A percentile compares a stretch with the other conserved stretches of the same genome.
phyloP scores from a whole-genome alignment of 2,329 filamentous ascomycete species.

The Fusarium nanum region DNA sequence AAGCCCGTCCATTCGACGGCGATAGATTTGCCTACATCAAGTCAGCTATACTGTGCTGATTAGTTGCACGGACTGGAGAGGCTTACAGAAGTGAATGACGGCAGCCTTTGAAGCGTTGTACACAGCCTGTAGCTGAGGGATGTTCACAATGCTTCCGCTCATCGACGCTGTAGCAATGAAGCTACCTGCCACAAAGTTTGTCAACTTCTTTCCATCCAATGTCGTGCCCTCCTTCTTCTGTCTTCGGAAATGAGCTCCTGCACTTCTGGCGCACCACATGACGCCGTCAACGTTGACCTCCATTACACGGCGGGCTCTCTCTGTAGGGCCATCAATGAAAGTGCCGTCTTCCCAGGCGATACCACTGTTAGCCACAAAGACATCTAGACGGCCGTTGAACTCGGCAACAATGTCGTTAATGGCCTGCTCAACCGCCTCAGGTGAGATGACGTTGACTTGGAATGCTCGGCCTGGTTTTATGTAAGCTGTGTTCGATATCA shows the following conservation, averaged over 20 bases:
- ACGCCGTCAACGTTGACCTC: constrained; percentile 79
- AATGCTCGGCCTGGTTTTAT: constrained; percentile 67
- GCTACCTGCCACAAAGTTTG: constrained; percentile 71
- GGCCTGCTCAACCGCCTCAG: constrained; percentile 62
- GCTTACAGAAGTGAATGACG: constrained; percentile 67
- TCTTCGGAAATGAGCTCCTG: constrained; percentile 75
- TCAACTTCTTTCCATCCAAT: constrained; percentile 69
- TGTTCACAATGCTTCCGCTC: constrained; percentile 81
- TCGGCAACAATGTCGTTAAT: constrained; percentile 69
- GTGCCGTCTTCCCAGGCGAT: constrained; percentile 78
- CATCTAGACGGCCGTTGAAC: constrained; percentile 79
- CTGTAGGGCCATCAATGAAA: constrained; percentile 72
- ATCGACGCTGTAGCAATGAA: constrained; percentile 85
- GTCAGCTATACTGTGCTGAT: not conserved
- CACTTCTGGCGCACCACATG: constrained; percentile 80
- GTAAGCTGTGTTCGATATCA: constrained; percentile 5
- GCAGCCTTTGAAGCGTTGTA: constrained; percentile 81
- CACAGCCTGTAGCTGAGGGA: constrained; percentile 78
- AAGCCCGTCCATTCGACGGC: constrained; percentile 83
- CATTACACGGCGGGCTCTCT: constrained; percentile 75
- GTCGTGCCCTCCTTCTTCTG: constrained; percentile 76
- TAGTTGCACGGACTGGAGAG: not conserved
- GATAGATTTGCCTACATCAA: constrained; percentile 69
- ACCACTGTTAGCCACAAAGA: constrained; percentile 84
- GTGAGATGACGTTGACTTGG: constrained; percentile 69